Evolutionary conservation across 2,329 filamentous ascomycete species (phyloP), one percentile per base, ranked within the genome.

Genomic region (Cladosporium sphaerospermum): DNA sequence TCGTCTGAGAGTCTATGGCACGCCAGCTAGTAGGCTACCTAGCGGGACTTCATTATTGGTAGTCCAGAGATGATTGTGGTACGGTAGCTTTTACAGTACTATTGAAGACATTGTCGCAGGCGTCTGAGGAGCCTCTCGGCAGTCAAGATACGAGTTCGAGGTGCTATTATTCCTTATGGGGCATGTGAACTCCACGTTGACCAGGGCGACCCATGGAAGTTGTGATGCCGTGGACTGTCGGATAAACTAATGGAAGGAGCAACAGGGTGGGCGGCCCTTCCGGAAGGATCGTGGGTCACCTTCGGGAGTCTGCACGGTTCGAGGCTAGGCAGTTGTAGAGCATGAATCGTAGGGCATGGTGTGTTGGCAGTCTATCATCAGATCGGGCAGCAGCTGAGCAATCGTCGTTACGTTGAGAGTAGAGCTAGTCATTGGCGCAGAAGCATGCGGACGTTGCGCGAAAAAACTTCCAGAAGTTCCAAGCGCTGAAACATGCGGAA

Each of bases 401-500:
- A 18, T 40, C 34, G 31, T 44, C 48, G 40, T 51, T 40, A 36
- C 14, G 48, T 51, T 51, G 48, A 51, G 48, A 32, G 41, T 13
- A 14, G 36, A 14, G 36, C 36, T n/a, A 39, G 36, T 9, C 36
- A 39, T 14, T 14, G n/a, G 13, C 36, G n/a, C 8, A 14, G 16
- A 39, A 8, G 36, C 34, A 14, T 14, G n/a, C 36, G 36, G 36
- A 14, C 36, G 36, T n/a, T 14, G n/a, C 36, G 48, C 18, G 33
- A 9, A 40, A 44, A 31, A 50, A 16, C 10, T 28, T 34, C 32
- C 47, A 43, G 19, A 28, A 39, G 16, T 14, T 36, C 47, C 23
- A 18, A 51, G 48, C 48, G 13, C 18, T 51, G 48, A 51, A 51
- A 51, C 48, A 44, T 51, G 48, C 48, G n/a, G 48, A 51, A 39